A percentile compares a stretch with the other conserved stretches of the same genome.
These are phyloP conservation scores for Botrytis cinerea DNA, from an alignment of 2,329 filamentous ascomycete genomes.

Conservation along the genomic window DNA sequence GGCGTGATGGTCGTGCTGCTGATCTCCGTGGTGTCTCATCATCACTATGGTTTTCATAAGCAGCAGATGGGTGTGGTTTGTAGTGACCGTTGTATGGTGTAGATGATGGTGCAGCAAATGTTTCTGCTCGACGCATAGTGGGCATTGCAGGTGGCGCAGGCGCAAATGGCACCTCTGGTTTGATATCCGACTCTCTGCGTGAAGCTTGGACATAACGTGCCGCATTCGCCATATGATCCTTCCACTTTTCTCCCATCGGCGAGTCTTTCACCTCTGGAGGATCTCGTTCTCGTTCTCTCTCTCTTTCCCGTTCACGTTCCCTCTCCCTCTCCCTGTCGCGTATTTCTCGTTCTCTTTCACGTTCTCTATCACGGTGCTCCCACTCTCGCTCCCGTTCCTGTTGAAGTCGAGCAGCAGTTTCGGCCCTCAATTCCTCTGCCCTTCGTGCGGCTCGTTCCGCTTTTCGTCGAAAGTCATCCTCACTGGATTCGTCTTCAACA, in stretches of 20 bases:
- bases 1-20: conserved; percentile 34
- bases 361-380: conserved; percentile 14
- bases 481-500: conserved; percentile 38
- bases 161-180: conserved; percentile 21
- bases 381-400: conserved; percentile 23
- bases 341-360: conserved; percentile 4
- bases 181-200: conserved; percentile 28
- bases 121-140: conserved; percentile 38
- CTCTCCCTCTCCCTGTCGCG: background rate
- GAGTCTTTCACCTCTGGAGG: conserved; percentile 23
- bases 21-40: conserved; percentile 40
- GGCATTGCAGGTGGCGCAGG: conserved; percentile 27
- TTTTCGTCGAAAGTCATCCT: conserved; percentile 29
- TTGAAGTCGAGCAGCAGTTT: conserved; percentile 16
- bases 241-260: conserved; percentile 35
- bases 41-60: conserved; percentile 30
- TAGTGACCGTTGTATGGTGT: conserved; percentile 35
- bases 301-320: background rate
- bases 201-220: conserved; percentile 40
- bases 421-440: conserved; percentile 33
- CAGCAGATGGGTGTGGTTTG: conserved; percentile 28
- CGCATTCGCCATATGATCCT: conserved; percentile 35
- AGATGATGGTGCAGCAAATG: conserved; percentile 32
- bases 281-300: conserved; percentile 11
- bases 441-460: conserved; percentile 35